These are phyloP conservation scores for Phalaenopsis aphrodite DNA, from an alignment of 106 monocot species.

Conservation along the genomic window DNA sequence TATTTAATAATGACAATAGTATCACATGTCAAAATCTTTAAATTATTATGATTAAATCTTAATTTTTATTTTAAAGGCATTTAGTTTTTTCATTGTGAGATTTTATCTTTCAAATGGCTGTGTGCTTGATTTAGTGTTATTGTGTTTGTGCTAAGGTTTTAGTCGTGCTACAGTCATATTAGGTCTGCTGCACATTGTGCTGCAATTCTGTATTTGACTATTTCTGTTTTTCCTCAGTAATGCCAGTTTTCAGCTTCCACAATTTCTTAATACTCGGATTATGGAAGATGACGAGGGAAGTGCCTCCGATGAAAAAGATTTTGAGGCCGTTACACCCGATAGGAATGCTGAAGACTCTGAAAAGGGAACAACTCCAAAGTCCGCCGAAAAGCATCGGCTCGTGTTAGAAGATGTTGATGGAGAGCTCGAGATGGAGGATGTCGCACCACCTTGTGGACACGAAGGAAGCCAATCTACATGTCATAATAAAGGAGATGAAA, in stretches of 20 bases:
- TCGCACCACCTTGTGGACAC: constrained; percentile 52
- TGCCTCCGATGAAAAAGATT: constrained; percentile 54
- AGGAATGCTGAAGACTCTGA: constrained; percentile 22
- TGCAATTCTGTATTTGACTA: neutral
- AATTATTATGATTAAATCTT: too few relatives aligned
- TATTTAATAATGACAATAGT: too few relatives aligned
- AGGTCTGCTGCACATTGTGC: neutral
- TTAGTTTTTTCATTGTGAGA: too few relatives aligned
- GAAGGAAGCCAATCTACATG: constrained; percentile 18
- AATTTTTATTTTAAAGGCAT: too few relatives aligned
- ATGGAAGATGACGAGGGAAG: constrained; percentile 63
- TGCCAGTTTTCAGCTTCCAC: constrained; percentile 69
- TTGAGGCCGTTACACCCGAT: constrained; percentile 82
- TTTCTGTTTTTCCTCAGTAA: constrained; percentile 48
- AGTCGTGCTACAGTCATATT: neutral
- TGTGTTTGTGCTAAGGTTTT: neutral
- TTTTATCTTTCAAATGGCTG: too few relatives aligned
- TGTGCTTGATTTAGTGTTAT: too few relatives aligned
- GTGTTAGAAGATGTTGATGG: constrained; percentile 94
- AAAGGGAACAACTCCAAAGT: constrained; percentile 11
- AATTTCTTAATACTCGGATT: constrained; percentile 42
- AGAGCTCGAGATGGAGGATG: constrained; percentile 99
- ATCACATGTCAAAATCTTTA: too few relatives aligned
- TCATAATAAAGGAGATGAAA: constrained; percentile 14
- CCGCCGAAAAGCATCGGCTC: constrained; percentile 45